phyloP scores from a whole-genome alignment of 345 rosid species.

The Citrus sinensis region DVS_A1.0 CM039163.1:51152001-51152500 shows the following conservation, averaged over 20 bases:
- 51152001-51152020: not conserved
- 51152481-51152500: too few species aligned
- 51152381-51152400: not conserved
- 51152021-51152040: not conserved
- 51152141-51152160: not conserved
- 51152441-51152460: too few species aligned
- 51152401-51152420: too few species aligned
- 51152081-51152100: not conserved
- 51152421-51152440: too few species aligned
- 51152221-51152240: constrained; percentile 94
- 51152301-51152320: constrained; percentile 77
- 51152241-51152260: constrained; percentile 96
- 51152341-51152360: not conserved
- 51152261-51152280: constrained; percentile 94
- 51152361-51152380: not conserved
- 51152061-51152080: not conserved
- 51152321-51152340: not conserved
- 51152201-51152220: not conserved
- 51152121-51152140: not conserved
- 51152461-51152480: too few species aligned
- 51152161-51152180: not conserved
- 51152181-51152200: not conserved
- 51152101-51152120: not conserved
- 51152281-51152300: constrained; percentile 99
- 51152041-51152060: not conserved